phyloP scores from a whole-genome alignment of 306 rosid species.

The Cicer pinnatifidum region DNA sequence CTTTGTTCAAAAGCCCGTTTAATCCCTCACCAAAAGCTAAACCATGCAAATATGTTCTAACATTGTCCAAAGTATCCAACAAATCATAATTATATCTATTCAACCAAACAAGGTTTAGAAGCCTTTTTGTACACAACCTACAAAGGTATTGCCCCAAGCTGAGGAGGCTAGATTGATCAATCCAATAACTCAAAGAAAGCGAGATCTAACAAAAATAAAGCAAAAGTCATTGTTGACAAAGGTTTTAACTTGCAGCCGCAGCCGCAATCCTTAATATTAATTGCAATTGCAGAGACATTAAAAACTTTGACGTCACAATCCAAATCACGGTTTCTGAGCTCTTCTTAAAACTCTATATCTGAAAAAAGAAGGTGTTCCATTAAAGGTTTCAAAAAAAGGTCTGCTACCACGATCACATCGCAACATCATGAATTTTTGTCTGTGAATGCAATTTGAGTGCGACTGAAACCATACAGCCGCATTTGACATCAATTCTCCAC shows the following conservation, averaged over 20 bases:
- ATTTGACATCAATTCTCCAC: not conserved
- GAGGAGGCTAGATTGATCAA: not conserved
- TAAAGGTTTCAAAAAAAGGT: not conserved
- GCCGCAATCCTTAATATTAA: not conserved
- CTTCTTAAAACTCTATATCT: not conserved
- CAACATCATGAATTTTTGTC: not conserved
- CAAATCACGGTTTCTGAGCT: not conserved
- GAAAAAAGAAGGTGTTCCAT: not conserved
- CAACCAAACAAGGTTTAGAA: not conserved
- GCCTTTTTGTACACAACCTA: not conserved
- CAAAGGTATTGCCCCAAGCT: not conserved
- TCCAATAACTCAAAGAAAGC: not conserved
- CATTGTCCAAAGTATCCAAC: not conserved
- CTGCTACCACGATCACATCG: not conserved
- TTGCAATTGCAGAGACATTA: not conserved
- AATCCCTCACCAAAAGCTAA: slow-evolving; percentile 4
- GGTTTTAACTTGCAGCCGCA: not conserved
- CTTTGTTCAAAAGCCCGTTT: not conserved
- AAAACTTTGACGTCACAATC: not conserved
- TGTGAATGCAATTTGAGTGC: not conserved
- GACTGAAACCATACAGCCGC: not conserved
- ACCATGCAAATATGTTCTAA: not conserved
- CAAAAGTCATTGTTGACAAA: not conserved
- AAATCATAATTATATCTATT: slow-evolving; percentile 7
- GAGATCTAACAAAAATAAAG: not conserved